These are phyloP conservation scores for Microstegium vimineum DNA, from an alignment of 176 grass and related monocot species.

Conservation along the genomic window DNA sequence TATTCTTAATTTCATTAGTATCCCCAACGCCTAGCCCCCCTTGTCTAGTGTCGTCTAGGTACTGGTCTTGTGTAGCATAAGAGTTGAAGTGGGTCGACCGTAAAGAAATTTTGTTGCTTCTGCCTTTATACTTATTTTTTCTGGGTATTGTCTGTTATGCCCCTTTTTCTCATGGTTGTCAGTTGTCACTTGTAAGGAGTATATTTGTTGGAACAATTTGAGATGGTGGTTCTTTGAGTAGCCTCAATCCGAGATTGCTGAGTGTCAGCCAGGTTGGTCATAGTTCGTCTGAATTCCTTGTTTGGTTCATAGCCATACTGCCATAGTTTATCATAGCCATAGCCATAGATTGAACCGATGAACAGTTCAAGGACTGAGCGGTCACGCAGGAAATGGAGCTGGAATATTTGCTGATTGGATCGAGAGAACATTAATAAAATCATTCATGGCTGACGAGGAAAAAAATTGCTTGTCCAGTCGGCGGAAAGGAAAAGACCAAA, in stretches of 20 bases:
- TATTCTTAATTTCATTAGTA: slow-evolving; percentile 26
- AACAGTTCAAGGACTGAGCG: too few relatives aligned
- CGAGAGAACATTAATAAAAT: background rate
- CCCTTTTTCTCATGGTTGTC: slow-evolving; percentile 18
- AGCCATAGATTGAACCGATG: background rate
- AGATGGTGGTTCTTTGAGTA: background rate
- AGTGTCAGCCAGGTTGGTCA: background rate
- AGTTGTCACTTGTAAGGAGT: slow-evolving; percentile 16
- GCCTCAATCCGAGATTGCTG: background rate
- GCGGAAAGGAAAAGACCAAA: background rate
- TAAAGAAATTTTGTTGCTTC: slow-evolving; percentile 46
- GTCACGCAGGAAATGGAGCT: too few relatives aligned
- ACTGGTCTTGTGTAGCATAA: slow-evolving; percentile 42
- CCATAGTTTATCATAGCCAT: background rate
- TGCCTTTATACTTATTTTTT: slow-evolving; percentile 28
- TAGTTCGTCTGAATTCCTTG: background rate
- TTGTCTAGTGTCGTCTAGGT: slow-evolving; percentile 43
- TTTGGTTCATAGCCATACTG: background rate
- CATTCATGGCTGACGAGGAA: too few relatives aligned
- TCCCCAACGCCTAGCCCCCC: slow-evolving; percentile 2
- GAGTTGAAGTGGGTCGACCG: slow-evolving; percentile 33
- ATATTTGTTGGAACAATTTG: slow-evolving; percentile 24
- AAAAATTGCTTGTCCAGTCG: background rate
- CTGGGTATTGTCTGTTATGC: background rate
- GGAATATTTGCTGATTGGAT: too few relatives aligned